Base-by-base conservation (phyloP, 2,329 filamentous ascomycete species). In the Byssothecium circinans region DNA sequence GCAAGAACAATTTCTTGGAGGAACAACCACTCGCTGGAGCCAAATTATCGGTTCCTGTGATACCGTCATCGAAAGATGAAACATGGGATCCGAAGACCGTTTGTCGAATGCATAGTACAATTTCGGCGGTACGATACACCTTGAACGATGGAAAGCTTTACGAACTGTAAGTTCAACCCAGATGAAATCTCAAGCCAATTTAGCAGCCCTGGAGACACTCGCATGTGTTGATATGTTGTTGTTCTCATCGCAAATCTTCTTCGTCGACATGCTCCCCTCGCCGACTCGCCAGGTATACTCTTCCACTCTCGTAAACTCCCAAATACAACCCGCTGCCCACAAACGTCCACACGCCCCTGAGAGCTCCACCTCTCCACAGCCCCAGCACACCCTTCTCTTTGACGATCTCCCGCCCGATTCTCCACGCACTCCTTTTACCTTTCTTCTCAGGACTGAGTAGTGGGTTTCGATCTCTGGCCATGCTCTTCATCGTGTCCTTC, bases 321-420 rank as follows among this genome's bases (percentile, higher is more conserved):
- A 96, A 74, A 75, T 96, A 96, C 46, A 96, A 73, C 3, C 90
- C 90, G 65, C 87, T 87, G 0, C 90, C 89, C 4, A 95, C 56
- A 44, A 89, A 86, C 12, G 91, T 94, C 91, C 91, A 96, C 1
- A 81, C 81, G 8, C 81, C 84, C 50, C 91, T 81, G 56, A 96
- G 74, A 27, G 81, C 74, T 2, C 85, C 89, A 6, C 91, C 91
- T 27, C 87, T 78, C 69, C 94, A 95, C 30, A 96, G 71, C 0
- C 90, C 91, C 48, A 75, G 82, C 1, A 89, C 56, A 1, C 91
- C 91, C 55, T 84, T 80, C 52, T 88, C 81, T 0, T 68, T 70
- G 45, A 87, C 76, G 12, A 96, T 81, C 53, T 87, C 78, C 54
- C 75, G 78, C 4, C 85, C 83, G 41, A 94, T 82, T 35, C 76